Base-by-base conservation (phyloP, 2,329 filamentous ascomycete genomes). In the Claviceps pazoutovae region DNA sequence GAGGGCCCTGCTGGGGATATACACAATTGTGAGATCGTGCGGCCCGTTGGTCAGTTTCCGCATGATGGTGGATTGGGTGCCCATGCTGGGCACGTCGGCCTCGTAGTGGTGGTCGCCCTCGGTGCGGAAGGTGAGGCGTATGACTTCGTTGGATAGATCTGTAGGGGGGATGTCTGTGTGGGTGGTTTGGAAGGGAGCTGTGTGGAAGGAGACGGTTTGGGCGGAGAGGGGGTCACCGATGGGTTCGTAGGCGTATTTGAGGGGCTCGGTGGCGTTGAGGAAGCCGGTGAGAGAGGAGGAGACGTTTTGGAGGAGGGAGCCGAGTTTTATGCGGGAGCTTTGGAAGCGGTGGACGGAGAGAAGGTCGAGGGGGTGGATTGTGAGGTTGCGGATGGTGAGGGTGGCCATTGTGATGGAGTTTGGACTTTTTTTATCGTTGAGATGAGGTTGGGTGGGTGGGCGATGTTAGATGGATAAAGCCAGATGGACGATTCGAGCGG, bases 371-470 rank as follows among this genome's bases (percentile, higher is more conserved):
- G 81, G 75, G 48, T 78, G 82, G 53, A 79, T 73, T 45, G 87
- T 91, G 57, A 95, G 72, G 66, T 96, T 96, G 61, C 90, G 88
- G 60, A 96, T 79, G 4, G 78, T 86, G 58, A 95, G 71, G 53
- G 70, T 66, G 17, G 71, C 66, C 74, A 78, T 78, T 52, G 53
- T 56, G 38, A 17, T 16, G 17, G 38, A 9, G n/a, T 3, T n/a
- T 16, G 38, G n/a, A 6, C 3, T 16, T 16, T 41, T 41, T 39
- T 39, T 6, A 7, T 16, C 17, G n/a, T 7, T 19, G 26, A 41
- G 38, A 41, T 4, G 38, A 41, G 6, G 8, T 30, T 30, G 3
- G 3, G 26, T 30, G 19, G 26, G 26, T 30, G 26, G 9, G 26
- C 21, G 21, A 21, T 21, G 26, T 34, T 11, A 11, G 30, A 34